These are phyloP conservation scores for Pseudogymnoascus sp. DNA, from an alignment of 2,329 filamentous ascomycete genomes.

Conservation along the genomic window DNA sequence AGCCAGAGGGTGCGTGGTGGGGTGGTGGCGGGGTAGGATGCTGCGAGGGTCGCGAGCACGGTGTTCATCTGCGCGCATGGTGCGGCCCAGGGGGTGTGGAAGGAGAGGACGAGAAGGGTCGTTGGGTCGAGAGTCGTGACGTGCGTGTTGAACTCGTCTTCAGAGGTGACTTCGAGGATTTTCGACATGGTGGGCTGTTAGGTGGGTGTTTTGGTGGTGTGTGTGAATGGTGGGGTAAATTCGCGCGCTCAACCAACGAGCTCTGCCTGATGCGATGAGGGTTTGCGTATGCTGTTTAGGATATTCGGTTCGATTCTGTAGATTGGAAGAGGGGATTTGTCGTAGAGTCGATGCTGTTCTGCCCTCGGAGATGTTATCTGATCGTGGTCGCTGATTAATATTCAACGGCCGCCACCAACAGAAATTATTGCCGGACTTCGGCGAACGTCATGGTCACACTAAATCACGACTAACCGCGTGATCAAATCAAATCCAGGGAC, in stretches of 20 bases:
- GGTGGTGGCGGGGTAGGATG: slow-evolving; percentile 66
- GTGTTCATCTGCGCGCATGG: slow-evolving; percentile 91
- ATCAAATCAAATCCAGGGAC: neutral
- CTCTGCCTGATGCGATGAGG: neutral
- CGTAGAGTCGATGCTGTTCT: neutral
- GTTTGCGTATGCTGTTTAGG: neutral
- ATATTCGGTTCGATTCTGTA: neutral
- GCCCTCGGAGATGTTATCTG: slow-evolving; percentile 6
- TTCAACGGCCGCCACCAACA: slow-evolving; percentile 8
- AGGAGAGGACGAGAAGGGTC: slow-evolving; percentile 77
- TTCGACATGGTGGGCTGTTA: slow-evolving; percentile 52
- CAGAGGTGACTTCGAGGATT: slow-evolving; percentile 67
- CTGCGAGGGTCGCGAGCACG: slow-evolving; percentile 76
- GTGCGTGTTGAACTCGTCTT: slow-evolving; percentile 63
- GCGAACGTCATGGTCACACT: slow-evolving; percentile 6
- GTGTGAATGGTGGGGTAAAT: slow-evolving; percentile 5
- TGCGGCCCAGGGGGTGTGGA: slow-evolving; percentile 94
- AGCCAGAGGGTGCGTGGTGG: slow-evolving; percentile 71
- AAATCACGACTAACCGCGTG: slow-evolving; percentile 3
- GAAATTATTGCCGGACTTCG: slow-evolving; percentile 8
- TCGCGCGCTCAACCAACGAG: neutral
- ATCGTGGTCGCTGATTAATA: slow-evolving; percentile 6
- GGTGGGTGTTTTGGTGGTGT: neutral
- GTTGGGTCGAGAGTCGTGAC: slow-evolving; percentile 56
- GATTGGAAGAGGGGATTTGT: neutral